Base-by-base conservation (phyloP, 768 basidiomycete genomes). In the Lentinula aciculospora region DNA sequence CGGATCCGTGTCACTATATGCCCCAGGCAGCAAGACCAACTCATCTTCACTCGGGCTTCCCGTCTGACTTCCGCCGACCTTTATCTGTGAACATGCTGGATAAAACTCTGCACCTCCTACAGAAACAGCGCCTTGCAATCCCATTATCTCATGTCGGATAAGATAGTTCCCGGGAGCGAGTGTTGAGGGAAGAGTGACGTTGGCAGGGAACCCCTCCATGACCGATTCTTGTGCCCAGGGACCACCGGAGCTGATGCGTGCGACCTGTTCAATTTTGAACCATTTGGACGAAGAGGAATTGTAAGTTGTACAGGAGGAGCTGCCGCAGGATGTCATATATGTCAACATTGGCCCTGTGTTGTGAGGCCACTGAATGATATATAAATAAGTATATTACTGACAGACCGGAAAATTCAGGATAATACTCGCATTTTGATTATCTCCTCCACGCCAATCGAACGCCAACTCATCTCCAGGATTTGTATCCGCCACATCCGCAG, bases 101-200 rank as follows among this genome's bases (percentile, higher is more conserved):
- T 93, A 93, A 70, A 91, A 92, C 70, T 93, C 90, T 2, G 88
- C 90, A 19, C 86, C 87, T 4, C 84, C 83, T 17, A 65, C 9
- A 2, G 64, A 61, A n/a, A 66, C 74, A 5, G 79, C 89, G 3
- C 42, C 76, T 64, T 92, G 90, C 13, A 92, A 80, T 9, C 86
- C 85, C 67, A 92, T 85, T 69, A 92, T 86, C 67, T 92, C 89
- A 67, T 89, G 84, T 1, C 89, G 86, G 65, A 91, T 68, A 58
- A 92, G 74, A 68, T 92, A 92, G 62, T 86, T 81, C 4, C 90
- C 90, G 2, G 85, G 71, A 2, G 81, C 75, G 55, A 92, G 67
- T 45, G 77, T 79, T 19, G 68, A 60, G 1, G 84, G 84, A 47
- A 86, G 63, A 0, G 70, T 74, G 1, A 80, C 69, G 13, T 65